A percentile compares a stretch with the other conserved stretches of the same genome.
phyloP scores from a whole-genome alignment of 192 early-diverging fungal species.

The Thoreauomyces humboldtii region DNA sequence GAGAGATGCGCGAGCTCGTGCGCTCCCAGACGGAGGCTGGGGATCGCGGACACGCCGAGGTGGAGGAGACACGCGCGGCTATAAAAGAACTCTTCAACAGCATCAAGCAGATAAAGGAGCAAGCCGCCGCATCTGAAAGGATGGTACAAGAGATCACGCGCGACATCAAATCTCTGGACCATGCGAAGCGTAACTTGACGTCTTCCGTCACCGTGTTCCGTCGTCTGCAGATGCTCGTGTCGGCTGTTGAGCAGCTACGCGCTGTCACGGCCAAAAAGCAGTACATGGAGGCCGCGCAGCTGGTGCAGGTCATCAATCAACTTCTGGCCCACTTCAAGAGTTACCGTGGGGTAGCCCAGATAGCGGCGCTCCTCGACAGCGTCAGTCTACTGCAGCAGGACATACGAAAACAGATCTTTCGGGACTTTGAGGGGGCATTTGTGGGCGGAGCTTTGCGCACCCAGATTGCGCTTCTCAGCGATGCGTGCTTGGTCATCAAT shows the following conservation, averaged over 20 bases:
- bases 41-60: conserved; percentile 56
- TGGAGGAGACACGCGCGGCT: conserved; percentile 68
- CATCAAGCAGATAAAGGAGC: conserved; percentile 80
- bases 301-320: conserved; percentile 77
- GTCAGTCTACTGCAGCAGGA: conserved; percentile 64
- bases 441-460: conserved; percentile 31
- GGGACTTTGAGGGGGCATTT: conserved; percentile 73
- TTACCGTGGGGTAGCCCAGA: conserved; percentile 72
- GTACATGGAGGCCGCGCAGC: conserved; percentile 76
- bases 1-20: conserved; percentile 69
- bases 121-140: conserved; percentile 79
- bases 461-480: conserved; percentile 54
- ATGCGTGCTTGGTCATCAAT: conserved; percentile 76
- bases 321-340: conserved; percentile 72
- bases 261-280: conserved; percentile 60
- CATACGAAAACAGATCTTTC: conserved; percentile 60
- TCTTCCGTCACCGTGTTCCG: conserved; percentile 76
- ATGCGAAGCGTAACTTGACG: conserved; percentile 89
- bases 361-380: conserved; percentile 64
- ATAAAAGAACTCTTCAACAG: conserved; percentile 78
- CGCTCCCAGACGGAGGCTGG: conserved; percentile 66
- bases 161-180: conserved; percentile 93
- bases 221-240: conserved; percentile 84
- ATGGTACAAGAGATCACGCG: conserved; percentile 93
- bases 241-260: conserved; percentile 73